Conservation (phyloP, 768 basidiomycete species). For the Suillus weaverae region DNA sequence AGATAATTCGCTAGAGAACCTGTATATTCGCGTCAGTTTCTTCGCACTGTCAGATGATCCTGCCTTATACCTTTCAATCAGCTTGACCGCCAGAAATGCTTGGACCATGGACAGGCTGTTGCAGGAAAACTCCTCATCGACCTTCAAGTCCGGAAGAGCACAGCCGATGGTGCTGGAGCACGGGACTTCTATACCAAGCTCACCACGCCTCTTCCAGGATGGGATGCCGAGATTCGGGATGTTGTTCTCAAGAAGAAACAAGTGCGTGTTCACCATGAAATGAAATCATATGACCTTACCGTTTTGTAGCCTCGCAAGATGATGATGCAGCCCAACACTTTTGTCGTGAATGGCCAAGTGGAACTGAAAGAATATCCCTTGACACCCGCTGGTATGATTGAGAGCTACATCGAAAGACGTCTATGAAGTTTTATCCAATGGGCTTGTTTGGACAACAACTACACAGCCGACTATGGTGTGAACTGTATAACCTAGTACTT, state of each 20-base stretch:
- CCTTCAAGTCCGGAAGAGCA: slow-evolving; percentile 83
- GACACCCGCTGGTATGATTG: slow-evolving; percentile 70
- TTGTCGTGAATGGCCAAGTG: slow-evolving; percentile 65
- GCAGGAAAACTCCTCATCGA: slow-evolving; percentile 76
- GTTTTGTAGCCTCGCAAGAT: slow-evolving; percentile 71
- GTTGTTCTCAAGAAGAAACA: slow-evolving; percentile 78
- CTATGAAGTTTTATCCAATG: slow-evolving; percentile 33
- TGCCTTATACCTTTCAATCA: slow-evolving; percentile 23
- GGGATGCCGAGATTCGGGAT: slow-evolving; percentile 76
- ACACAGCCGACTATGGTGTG: background rate
- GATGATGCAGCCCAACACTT: slow-evolving; percentile 82
- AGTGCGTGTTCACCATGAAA: slow-evolving; percentile 40
- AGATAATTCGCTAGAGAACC: slow-evolving; percentile 60
- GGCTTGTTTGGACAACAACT: background rate
- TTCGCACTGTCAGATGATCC: background rate
- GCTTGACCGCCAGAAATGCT: slow-evolving; percentile 72
- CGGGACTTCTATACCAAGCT: slow-evolving; percentile 76
- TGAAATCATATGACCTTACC: background rate
- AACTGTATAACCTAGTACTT: background rate
- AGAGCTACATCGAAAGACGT: slow-evolving; percentile 77
- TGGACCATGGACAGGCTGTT: slow-evolving; percentile 62
- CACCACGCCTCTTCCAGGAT: slow-evolving; percentile 68
- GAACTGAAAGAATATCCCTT: slow-evolving; percentile 78
- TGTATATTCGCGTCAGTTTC: slow-evolving; percentile 62
- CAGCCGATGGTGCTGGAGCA: slow-evolving; percentile 81